A percentile compares a stretch with the other conserved stretches of the same genome.
Evolutionary conservation across 2,329 filamentous ascomycete species (phyloP).

Genomic region (Nemania sp.): DNA sequence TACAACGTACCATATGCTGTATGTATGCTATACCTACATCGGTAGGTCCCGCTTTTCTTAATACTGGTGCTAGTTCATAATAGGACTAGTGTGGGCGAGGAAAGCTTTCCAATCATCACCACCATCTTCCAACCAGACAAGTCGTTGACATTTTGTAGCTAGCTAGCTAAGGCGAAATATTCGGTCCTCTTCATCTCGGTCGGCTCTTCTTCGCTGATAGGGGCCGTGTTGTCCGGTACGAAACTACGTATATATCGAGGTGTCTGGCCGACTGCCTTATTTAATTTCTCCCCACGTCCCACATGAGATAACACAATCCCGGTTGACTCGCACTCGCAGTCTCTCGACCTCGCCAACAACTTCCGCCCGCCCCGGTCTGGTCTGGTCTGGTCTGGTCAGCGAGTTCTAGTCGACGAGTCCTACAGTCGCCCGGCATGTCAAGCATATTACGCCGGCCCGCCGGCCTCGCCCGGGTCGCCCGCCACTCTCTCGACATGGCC

Average conservation of each 20-base stretch:
- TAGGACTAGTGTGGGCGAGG: constrained; percentile 36
- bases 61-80: constrained; percentile 26
- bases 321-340: constrained; percentile 25
- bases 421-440: constrained; percentile 50
- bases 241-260: too few species aligned
- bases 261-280: constrained; percentile 12
- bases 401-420: constrained; percentile 39
- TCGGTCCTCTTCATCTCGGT: constrained; percentile 12
- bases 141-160: constrained; percentile 12
- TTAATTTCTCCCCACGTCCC: constrained; percentile 23
- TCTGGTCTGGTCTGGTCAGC: too few species aligned
- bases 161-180: constrained; percentile 38
- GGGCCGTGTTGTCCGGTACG: constrained; percentile 4
- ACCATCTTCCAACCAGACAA: constrained; percentile 34
- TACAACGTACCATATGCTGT: too few species aligned
- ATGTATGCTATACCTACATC: too few species aligned
- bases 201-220: constrained; percentile 6
- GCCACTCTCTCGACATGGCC: constrained; percentile 42
- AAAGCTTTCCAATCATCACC: constrained; percentile 46
- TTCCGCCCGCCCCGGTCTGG: constrained; percentile 40
- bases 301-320: constrained; percentile 43
- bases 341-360: constrained; percentile 32
- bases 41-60: neutral
- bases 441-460: constrained; percentile 50
- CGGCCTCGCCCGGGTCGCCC: constrained; percentile 47